Conservation (phyloP, 169 alveolate species). For the Plasmodium gaboni region DNA sequence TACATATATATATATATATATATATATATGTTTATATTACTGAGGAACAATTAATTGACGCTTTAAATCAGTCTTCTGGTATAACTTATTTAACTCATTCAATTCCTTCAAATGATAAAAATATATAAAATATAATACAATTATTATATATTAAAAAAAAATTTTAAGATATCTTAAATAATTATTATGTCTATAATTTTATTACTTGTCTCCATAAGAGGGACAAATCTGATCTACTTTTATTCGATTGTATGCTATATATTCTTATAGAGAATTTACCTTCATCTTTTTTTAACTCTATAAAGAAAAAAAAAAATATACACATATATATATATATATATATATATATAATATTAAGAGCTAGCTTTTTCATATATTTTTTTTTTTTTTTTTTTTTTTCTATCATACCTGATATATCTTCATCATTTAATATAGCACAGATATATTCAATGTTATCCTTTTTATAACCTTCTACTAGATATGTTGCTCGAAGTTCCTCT, state of each 20-base stretch:
- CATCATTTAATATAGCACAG: conserved; percentile 13
- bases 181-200: neutral
- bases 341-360: neutral
- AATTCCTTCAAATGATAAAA: conserved; percentile 2
- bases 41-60: conserved; percentile 2
- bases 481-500: conserved; percentile 27
- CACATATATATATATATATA: neutral
- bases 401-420: conserved; percentile 22
- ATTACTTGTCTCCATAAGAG: conserved; percentile 37
- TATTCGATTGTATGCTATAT: conserved; percentile 42
- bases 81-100: conserved; percentile 13
- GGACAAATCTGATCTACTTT: neutral
- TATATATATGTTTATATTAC: neutral
- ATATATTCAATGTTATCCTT: conserved; percentile 13
- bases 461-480: conserved; percentile 53
- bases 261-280: conserved; percentile 2
- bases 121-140: neutral
- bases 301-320: neutral
- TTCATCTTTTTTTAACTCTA: conserved; percentile 12
- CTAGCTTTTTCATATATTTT: neutral
- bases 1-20: neutral
- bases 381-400: too few species aligned
- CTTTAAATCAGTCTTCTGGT: conserved; percentile 3
- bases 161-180: neutral
- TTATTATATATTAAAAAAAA: neutral